Base-by-base conservation (phyloP, 2,329 filamentous ascomycete species). In the Neofusicoccum sp. region DNA sequence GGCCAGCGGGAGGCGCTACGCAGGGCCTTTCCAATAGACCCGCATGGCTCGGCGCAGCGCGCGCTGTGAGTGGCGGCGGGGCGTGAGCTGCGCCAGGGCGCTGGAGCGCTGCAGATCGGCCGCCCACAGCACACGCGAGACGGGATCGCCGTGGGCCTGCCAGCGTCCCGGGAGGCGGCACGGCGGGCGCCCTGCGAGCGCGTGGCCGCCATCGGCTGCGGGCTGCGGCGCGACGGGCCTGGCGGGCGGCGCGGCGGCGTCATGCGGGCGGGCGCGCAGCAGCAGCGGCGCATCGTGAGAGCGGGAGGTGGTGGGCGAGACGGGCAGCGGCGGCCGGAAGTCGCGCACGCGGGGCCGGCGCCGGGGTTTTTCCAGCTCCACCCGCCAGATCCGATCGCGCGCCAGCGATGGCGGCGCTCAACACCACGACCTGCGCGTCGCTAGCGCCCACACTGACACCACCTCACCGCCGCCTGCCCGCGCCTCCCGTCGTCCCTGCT, bases 41-140 rank as follows among this genome's bases (percentile, higher is more conserved):
- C 39, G 41, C 54, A 58, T 58, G 36, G 52, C 28, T 37, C 52
- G 37, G 4, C 47, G 5, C 11, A 7, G 29, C 7, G 16, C 11
- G 14, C n/a, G 33, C 9, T 31, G 22, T 14, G 31, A 43, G 29
- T 31, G 41, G 54, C 39, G 41, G 31, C 22, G 54, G n/a, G 34
- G 54, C 28, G 22, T 14, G 54, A 58, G 54, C 39, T 36, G 54
- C 54, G n/a, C 54, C 34, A 36, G 54, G 54, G 33, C 45, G 54
- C 39, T 36, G 39, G 37, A 36, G 41, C 34, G 16, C 8, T 29
- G 52, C 52, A 56, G 52, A 58, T 58, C 54, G 41, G 41, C 39
- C 39, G 54, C 54, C 45, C 54, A 58, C 54, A 41, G 54, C 54
- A 34, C 54, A 58, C 54, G 54, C 39, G 54, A 45, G 29, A 41